Evolutionary conservation across 2,329 filamentous ascomycete species (phyloP), one percentile per base, ranked within the genome.

Genomic region (Clarireedia hainanense): DNA sequence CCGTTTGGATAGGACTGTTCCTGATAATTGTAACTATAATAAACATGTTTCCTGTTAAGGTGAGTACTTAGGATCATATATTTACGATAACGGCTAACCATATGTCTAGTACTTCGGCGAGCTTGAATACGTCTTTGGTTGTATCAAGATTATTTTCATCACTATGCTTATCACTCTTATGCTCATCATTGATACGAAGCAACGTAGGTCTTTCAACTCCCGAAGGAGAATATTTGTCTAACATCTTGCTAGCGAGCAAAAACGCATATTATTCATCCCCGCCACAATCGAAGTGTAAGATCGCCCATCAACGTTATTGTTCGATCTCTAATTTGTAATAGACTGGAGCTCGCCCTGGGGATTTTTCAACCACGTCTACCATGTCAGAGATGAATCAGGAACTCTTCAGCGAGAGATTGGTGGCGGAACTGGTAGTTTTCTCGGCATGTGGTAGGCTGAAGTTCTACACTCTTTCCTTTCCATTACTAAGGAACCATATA

Each of bases 1-100:
- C 69, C 2, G 66, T 73, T 23, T 73, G 71, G 71, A 71, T 73
- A 45, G 61, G 65, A 1, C 59, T 72, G 6, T 72, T 72, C 52
- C 56, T 72, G 24, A 61, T 71, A n/a, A 57, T 71, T 4, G 69
- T 70, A 7, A 63, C 67, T 9, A 57, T 60, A 6, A 64, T 72
- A 52, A 73, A 73, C 53, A 66, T 72, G 62, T 63, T 71, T 42
- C 70, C 71, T 7, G 71, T 72, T 14, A 70, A 65, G 55, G 71
- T 72, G 61, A 26, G 65, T 49, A 14, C 46, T n/a, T 6, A 20
- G 5, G 2, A 34, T 5, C 17, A 3, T 15, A 7, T 0, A 20
- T 49, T 6, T 4, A 27, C 6, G 10, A 20, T 37, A 15, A 10
- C 14, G 34, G 47, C 47, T 23, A 37, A 24, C 49, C 26, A 15